Percentiles rank a stretch among this genome's conserved stretches.
These are phyloP conservation scores for Amaranthus palmeri DNA, from an alignment of 148 eudicot species.

Conservation along the genomic window DNA sequence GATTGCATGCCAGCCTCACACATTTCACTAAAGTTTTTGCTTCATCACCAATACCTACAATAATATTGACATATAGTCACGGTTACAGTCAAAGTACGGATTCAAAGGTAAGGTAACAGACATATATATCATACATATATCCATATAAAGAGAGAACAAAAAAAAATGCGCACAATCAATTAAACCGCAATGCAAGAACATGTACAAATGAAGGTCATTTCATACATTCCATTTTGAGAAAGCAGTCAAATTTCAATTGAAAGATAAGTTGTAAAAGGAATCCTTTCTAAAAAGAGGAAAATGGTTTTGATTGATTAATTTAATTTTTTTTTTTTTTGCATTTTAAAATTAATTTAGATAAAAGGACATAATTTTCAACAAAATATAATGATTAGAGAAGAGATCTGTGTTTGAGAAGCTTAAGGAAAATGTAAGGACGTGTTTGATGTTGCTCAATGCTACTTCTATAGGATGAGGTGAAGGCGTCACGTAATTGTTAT, in stretches of 20 bases:
- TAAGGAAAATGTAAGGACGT: constrained; percentile 20
- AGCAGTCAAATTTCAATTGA: constrained; percentile 8
- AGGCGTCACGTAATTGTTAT: neutral
- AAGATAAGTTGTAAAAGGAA: constrained; percentile 4
- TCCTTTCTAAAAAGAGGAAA: constrained; percentile 19
- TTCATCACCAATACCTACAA: neutral
- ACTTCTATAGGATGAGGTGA: neutral
- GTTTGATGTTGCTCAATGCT: neutral
- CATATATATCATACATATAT: neutral
- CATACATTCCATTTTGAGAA: constrained; percentile 7
- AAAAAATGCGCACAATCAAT: too few species aligned
- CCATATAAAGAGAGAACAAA: too few species aligned
- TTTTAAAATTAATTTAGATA: constrained; percentile 4
- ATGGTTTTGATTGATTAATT: constrained; percentile 24
- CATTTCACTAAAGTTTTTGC: neutral
- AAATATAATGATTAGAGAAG: constrained; percentile 1
- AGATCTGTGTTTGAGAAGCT: constrained; percentile 26
- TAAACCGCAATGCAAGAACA: neutral
- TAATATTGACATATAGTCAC: neutral
- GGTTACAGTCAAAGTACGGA: neutral
- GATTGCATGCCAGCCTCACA: too few species aligned
- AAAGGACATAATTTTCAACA: neutral
- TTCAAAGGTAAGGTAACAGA: neutral
- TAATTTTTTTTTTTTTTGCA: neutral
- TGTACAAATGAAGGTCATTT: constrained; percentile 1